These are phyloP conservation scores for Glomus cerebriforme DNA, from an alignment of 192 early-diverging fungal species.

Conservation along the genomic window DNA sequence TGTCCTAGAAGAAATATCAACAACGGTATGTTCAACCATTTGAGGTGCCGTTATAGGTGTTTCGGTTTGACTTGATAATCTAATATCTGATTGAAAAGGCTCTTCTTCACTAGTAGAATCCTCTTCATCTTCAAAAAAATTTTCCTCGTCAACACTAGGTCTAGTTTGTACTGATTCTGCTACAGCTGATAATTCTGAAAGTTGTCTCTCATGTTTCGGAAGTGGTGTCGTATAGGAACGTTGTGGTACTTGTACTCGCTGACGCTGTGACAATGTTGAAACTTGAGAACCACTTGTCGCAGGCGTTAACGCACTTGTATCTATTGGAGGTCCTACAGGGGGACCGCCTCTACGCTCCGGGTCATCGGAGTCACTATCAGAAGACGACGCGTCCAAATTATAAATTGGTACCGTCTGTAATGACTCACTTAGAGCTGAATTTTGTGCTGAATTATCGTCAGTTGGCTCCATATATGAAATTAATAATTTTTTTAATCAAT, in stretches of 20 bases:
- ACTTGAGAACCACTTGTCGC: neutral
- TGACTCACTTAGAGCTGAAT: conserved; percentile 9
- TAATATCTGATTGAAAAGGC: neutral
- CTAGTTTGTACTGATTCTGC: conserved; percentile 32
- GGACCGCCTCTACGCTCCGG: neutral
- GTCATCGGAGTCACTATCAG: conserved; percentile 30
- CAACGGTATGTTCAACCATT: neutral
- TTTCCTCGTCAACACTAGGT: conserved; percentile 25
- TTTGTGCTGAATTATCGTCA: conserved; percentile 3
- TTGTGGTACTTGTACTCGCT: conserved; percentile 1
- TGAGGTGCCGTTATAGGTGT: neutral
- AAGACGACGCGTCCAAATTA: conserved; percentile 32
- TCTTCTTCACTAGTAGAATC: conserved; percentile 30
- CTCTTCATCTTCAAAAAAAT: conserved; percentile 29
- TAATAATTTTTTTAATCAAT: neutral
- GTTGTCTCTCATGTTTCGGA: neutral
- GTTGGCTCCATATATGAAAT: neutral
- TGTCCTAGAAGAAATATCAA: neutral
- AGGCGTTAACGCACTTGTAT: neutral
- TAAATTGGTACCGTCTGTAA: conserved; percentile 32
- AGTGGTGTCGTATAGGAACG: conserved; percentile 17
- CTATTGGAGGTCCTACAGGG: neutral
- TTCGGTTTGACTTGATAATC: neutral
- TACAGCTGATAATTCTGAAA: conserved; percentile 22
- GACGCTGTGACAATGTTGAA: neutral